Evolutionary conservation across 1,284 basidiomycete genomes (phyloP), one percentile per base, ranked within the genome.

Genomic region (Trichosporon sp.): DNA sequence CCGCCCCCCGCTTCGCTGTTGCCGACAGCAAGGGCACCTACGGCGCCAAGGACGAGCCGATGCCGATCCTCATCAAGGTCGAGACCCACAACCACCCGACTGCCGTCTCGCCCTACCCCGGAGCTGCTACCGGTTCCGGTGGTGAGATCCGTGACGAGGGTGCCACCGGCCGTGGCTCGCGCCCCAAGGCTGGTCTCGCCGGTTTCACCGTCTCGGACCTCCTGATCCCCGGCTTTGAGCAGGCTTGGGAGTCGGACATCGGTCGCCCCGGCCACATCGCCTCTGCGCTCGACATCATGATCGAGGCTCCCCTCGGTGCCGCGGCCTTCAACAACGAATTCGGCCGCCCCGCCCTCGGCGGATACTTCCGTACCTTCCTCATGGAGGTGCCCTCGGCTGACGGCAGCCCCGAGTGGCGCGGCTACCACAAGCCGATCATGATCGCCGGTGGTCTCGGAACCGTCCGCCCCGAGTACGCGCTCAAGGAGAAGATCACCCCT

Each of bases 401-500:
- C 80, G 87, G 96, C n/a, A 73, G 73, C 48, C 73, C 75, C 19
- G 83, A 84, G 74, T 84, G 81, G 80, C 88, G 95, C 71, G 96
- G 96, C 0, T 99, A 98, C 85, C 97, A 99, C 86, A 99, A 99
- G 84, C 96, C 96, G 14, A 98, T 99, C 86, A 99, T 99, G 97
- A 92, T 99, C 75, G 97, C 97, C 16, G 96, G 96, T 66, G 96
- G 96, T 54, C 89, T 96, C 71, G 96, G 96, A 8, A 98, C 93
- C 78, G 96, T 99, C 48, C 89, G 93, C 31, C 90, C 91, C 1
- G 84, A 88, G 72, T 94, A 92, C 78, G 90, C 94, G 12, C 87
- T 86, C 78, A 98, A 98, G 85, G 86, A 88, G 2, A 85, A 85
- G 72, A 93, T 97, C 78, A 85, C 87, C 0, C 86, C 91, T 6